phyloP scores from a whole-genome alignment of 495 filamentous ascomycete species.

The Talaromyces trachyspermus region DNA sequence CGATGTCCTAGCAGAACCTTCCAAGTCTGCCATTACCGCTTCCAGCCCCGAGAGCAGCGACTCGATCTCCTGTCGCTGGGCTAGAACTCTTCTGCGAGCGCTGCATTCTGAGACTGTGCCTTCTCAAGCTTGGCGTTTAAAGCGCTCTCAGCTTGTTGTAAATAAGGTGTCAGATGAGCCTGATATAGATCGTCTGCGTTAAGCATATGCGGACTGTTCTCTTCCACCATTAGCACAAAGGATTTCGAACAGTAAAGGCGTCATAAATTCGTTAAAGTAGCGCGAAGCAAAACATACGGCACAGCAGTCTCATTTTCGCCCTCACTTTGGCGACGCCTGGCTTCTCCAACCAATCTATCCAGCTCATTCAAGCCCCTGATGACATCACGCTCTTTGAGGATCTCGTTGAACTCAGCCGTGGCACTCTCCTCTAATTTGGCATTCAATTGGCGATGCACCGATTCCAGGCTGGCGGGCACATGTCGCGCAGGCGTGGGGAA shows the following conservation, averaged over 20 bases:
- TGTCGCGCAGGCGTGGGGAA: conserved; percentile 75
- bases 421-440: conserved; percentile 55
- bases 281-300: conserved; percentile 26
- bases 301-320: conserved; percentile 19
- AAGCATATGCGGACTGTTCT: conserved; percentile 72
- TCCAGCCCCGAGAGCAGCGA: conserved; percentile 57
- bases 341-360: conserved; percentile 67
- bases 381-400: conserved; percentile 62
- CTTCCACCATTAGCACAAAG: no score
- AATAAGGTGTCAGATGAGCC: conserved; percentile 64
- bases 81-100: conserved; percentile 53
- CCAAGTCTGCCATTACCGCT: conserved; percentile 59
- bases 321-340: conserved; percentile 48
- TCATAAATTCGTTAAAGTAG: neutral
- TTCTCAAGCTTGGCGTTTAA: conserved; percentile 55
- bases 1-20: conserved; percentile 50
- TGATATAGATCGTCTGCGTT: conserved; percentile 56
- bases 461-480: conserved; percentile 58
- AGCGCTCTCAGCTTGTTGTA: conserved; percentile 50
- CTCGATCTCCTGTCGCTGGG: conserved; percentile 70
- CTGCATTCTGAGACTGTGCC: conserved; percentile 56
- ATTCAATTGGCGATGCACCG: conserved; percentile 64
- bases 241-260: no score
- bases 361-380: conserved; percentile 73
- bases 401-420: conserved; percentile 65